A percentile compares a stretch with the other conserved stretches of the same genome.
Evolutionary conservation across 2,329 filamentous ascomycete species (phyloP).

Genomic region (Aspergillus terreus): DNA sequence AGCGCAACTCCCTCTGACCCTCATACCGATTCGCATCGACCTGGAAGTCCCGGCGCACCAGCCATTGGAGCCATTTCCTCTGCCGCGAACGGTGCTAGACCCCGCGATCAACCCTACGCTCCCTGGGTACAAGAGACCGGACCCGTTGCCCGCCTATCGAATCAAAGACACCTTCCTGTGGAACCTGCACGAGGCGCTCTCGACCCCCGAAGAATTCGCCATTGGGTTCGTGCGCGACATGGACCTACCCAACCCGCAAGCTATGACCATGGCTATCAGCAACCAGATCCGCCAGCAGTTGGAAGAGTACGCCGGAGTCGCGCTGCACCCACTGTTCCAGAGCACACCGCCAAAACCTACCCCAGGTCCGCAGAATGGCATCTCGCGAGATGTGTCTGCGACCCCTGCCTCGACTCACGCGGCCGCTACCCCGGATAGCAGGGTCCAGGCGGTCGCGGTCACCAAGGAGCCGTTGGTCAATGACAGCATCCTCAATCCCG

Average conservation of each 20-base stretch:
- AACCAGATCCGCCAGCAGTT: conserved; percentile 92
- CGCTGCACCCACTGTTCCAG: conserved; percentile 88
- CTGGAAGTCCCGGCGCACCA: conserved; percentile 76
- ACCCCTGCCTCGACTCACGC: conserved; percentile 48
- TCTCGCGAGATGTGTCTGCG: conserved; percentile 54
- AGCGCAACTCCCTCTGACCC: conserved; percentile 76
- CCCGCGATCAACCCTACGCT: conserved; percentile 58
- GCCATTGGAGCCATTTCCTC: conserved; percentile 45
- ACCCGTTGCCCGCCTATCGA: conserved; percentile 77
- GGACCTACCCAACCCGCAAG: conserved; percentile 73
- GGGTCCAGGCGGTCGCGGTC: conserved; percentile 23
- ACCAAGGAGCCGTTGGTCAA: conserved; percentile 48
- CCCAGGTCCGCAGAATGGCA: conserved; percentile 27
- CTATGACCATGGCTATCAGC: conserved; percentile 75
- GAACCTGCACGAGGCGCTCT: conserved; percentile 92
- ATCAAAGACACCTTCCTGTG: conserved; percentile 94
- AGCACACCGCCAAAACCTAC: conserved; percentile 28
- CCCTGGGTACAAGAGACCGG: conserved; percentile 74
- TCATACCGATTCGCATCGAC: conserved; percentile 95
- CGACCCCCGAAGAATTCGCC: conserved; percentile 96
- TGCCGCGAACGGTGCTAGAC: conserved; percentile 41
- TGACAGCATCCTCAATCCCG: conserved; percentile 76
- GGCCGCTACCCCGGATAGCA: conserved; percentile 57
- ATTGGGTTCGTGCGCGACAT: conserved; percentile 84
- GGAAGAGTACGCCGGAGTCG: conserved; percentile 93